A percentile compares a stretch with the other conserved stretches of the same genome.
phyloP scores from a whole-genome alignment of 2,329 filamentous ascomycete genomes.

The Saccharata proteae region DNA sequence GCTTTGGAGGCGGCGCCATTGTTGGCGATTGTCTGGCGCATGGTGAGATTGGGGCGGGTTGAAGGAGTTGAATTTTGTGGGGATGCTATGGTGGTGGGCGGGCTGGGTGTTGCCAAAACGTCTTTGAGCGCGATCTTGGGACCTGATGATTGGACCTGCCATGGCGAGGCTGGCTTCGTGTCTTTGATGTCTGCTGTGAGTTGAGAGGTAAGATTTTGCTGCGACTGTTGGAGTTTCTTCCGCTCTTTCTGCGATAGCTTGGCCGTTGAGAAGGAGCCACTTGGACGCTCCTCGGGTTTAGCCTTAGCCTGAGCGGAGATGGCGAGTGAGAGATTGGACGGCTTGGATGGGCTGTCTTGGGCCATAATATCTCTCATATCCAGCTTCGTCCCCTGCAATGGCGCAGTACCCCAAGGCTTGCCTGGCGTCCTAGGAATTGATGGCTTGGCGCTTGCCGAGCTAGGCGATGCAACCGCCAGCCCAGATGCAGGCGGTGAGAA shows the following conservation, averaged over 20 bases:
- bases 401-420: conserved; percentile 41
- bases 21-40: conserved; percentile 45
- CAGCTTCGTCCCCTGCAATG: conserved; percentile 49
- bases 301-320: conserved; percentile 35
- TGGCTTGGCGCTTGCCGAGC: background rate
- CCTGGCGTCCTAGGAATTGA: conserved; percentile 12
- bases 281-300: conserved; percentile 21
- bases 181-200: background rate
- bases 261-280: conserved; percentile 23
- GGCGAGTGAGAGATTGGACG: conserved; percentile 42
- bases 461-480: background rate
- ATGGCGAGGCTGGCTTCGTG: conserved; percentile 38
- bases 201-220: conserved; percentile 15
- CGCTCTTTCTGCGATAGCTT: conserved; percentile 88
- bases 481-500: too few species aligned
- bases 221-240: conserved; percentile 44
- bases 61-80: conserved; percentile 23
- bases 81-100: conserved; percentile 15
- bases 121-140: conserved; percentile 38
- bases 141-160: conserved; percentile 47
- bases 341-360: conserved; percentile 39
- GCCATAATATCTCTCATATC: conserved; percentile 69
- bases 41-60: conserved; percentile 40
- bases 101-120: conserved; percentile 24
- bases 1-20: conserved; percentile 15